Conservation (phyloP, 805 yeast genomes). For the Zygoascus bituminiphila region DNA sequence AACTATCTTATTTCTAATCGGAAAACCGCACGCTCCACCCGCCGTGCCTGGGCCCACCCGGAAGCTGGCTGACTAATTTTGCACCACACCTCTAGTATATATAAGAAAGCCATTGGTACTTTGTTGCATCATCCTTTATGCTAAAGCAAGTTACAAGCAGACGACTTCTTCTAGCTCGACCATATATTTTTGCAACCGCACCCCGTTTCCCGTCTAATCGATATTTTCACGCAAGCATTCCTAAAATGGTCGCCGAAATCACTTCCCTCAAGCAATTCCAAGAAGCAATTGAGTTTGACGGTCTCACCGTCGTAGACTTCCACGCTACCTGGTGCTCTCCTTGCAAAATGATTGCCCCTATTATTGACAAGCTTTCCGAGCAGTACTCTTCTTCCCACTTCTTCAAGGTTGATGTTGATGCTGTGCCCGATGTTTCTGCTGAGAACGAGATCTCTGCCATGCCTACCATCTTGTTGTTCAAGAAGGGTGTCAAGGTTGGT, state of each 20-base stretch:
- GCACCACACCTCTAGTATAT: no score
- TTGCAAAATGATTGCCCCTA: slow-evolving; percentile 86
- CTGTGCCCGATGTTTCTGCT: slow-evolving; percentile 64
- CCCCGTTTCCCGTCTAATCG: neutral
- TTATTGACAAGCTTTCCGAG: slow-evolving; percentile 45
- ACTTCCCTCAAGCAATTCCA: slow-evolving; percentile 52
- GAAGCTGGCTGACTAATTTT: no score
- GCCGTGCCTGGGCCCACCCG: no score
- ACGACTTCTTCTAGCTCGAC: neutral
- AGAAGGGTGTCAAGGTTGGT: slow-evolving; percentile 69
- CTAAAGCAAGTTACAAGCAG: neutral
- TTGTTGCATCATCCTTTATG: neutral
- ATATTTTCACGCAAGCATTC: neutral
- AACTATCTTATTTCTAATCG: no score
- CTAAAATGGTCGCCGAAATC: slow-evolving; percentile 47
- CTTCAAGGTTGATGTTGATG: slow-evolving; percentile 89
- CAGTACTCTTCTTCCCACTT: slow-evolving; percentile 61
- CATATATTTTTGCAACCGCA: neutral
- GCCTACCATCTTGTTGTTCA: slow-evolving; percentile 70
- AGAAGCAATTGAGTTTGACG: slow-evolving; percentile 50
- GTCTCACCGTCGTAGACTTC: slow-evolving; percentile 87
- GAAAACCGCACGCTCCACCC: no score
- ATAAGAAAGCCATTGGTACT: no score
- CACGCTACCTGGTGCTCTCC: slow-evolving; percentile 99
- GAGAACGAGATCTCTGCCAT: slow-evolving; percentile 56